Base-by-base conservation (phyloP, 2,329 filamentous ascomycete species). In the Didymella pomorum region DNA sequence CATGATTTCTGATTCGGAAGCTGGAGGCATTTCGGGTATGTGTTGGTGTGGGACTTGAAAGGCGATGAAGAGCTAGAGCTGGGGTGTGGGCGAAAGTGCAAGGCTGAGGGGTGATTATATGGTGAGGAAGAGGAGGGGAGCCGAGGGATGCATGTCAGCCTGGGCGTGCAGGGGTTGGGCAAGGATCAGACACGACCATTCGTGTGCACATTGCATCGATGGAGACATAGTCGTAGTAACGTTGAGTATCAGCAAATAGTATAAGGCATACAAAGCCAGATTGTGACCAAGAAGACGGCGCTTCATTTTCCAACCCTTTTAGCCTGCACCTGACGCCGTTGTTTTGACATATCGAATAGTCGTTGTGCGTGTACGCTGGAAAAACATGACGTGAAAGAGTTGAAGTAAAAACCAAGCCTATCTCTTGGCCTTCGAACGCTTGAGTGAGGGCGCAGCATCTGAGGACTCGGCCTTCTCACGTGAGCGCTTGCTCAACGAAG, bases 101-200 rank as follows among this genome's bases (percentile, higher is more conserved):
- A 29, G 43, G n/a, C 25, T 29, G 25, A 12, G n/a, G 29, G 1
- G 28, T 7, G 14, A 18, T 33, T 23, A n/a, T 7, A 11, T 21
- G 31, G 14, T n/a, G n/a, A 31, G 9, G n/a, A 23, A 46, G 6
- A 25, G 8, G 51, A 26, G 51, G 51, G 46, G 51, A 47, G 51
- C 51, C 52, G 52, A 35, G 39, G 21, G 10, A 29, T 46, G 51
- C 43, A 41, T 25, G 43, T 47, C 20, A 41, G 43, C 31, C 25
- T 41, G 12, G 43, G 23, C 28, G 18, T 33, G n/a, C 41, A 39
- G 21, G 21, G 29, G n/a, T n/a, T 8, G 31, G 16, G 16, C 31
- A n/a, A 35, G 31, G 18, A 16, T 35, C 16, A 6, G 31, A 11
- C 8, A 2, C 9, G 31, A 1, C 5, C 31, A 35, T 35, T 3